A percentile compares a stretch with the other conserved stretches of the same genome.
phyloP scores from a whole-genome alignment of 768 basidiomycete species.

The Naganishia vaughanmartiniae region DNA sequence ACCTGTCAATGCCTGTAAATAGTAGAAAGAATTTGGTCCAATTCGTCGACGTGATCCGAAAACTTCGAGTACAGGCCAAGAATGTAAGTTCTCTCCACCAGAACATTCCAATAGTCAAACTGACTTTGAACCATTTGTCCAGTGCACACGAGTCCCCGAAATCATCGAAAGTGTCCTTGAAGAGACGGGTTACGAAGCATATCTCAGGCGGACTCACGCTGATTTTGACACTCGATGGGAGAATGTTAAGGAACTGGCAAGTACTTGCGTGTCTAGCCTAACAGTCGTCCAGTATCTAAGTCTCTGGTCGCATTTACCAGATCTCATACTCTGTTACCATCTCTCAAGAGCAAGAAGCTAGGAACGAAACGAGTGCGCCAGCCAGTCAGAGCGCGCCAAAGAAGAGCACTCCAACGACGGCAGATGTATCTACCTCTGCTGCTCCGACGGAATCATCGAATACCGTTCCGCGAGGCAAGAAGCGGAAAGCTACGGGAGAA shows the following conservation, averaged over 20 bases:
- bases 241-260: conserved; percentile 72
- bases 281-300: not conserved
- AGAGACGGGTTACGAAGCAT: conserved; percentile 64
- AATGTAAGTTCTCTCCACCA: conserved; percentile 53
- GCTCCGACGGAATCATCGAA: not conserved
- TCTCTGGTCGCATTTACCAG: conserved; percentile 20
- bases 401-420: not conserved
- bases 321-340: conserved; percentile 50
- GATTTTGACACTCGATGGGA: conserved; percentile 78
- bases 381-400: not conserved
- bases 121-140: not conserved
- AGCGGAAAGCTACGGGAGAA: conserved; percentile 21
- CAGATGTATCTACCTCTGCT: not conserved
- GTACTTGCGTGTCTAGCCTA: not conserved
- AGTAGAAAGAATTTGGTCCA: conserved; percentile 62
- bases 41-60: conserved; percentile 63
- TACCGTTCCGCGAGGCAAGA: not conserved
- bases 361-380: not conserved
- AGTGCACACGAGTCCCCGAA: conserved; percentile 65
- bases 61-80: conserved; percentile 59
- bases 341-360: conserved; percentile 53
- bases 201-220: conserved; percentile 64
- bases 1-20: conserved; percentile 61
- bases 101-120: not conserved
- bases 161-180: conserved; percentile 64